phyloP scores from a whole-genome alignment of 768 basidiomycete genomes.

The Boletus reticuloceps region DNA sequence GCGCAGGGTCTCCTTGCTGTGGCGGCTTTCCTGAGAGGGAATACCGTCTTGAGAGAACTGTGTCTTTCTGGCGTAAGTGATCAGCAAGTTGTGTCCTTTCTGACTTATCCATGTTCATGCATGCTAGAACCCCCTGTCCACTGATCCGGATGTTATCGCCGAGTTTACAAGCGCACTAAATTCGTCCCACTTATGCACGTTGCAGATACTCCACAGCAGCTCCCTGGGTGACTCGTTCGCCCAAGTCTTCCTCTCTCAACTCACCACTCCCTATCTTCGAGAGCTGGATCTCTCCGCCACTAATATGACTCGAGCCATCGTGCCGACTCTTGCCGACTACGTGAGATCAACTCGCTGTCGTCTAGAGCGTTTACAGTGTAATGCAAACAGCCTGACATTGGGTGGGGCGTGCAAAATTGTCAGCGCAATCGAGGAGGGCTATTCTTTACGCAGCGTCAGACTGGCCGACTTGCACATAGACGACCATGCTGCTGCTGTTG shows the following conservation, averaged over 20 bases:
- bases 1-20: conserved; percentile 55
- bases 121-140: conserved; percentile 41
- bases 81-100: not conserved
- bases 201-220: conserved; percentile 52
- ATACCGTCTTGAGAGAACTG: conserved; percentile 45
- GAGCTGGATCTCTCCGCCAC: conserved; percentile 57
- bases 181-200: conserved; percentile 46
- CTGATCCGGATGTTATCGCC: conserved; percentile 33
- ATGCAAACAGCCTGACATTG: conserved; percentile 52
- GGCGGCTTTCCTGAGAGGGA: conserved; percentile 46
- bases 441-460: conserved; percentile 46
- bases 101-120: conserved; percentile 15
- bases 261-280: conserved; percentile 47
- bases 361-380: conserved; percentile 50
- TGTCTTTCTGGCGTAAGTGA: conserved; percentile 57
- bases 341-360: conserved; percentile 50
- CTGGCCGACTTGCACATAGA: conserved; percentile 44
- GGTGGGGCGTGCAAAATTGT: conserved; percentile 45
- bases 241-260: conserved; percentile 45
- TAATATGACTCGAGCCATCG: conserved; percentile 41
- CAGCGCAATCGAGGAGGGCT: conserved; percentile 46
- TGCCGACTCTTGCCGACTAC: conserved; percentile 45
- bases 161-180: conserved; percentile 52
- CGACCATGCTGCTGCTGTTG: conserved; percentile 26
- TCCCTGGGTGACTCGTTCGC: conserved; percentile 51